Conservation (phyloP, 306 rosid species). For the Hylodesmum podocarpum region DNA sequence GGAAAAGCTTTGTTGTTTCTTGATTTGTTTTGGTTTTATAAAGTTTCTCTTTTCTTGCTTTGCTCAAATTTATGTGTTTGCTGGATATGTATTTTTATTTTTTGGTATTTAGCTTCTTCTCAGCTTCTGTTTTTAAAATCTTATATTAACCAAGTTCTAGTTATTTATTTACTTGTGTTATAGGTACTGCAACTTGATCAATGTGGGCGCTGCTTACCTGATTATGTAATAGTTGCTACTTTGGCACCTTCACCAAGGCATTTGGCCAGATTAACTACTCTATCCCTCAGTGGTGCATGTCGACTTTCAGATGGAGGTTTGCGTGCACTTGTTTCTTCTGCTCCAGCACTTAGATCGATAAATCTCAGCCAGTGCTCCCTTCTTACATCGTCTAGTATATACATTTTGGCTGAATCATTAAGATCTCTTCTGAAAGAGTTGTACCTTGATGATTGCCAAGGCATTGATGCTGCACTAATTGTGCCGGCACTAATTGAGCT, state of each 20-base stretch:
- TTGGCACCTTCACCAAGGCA: slow-evolving; percentile 56
- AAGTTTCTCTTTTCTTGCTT: not conserved
- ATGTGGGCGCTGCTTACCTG: slow-evolving; percentile 88
- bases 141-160: not conserved
- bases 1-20: not conserved
- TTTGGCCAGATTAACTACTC: slow-evolving; percentile 55
- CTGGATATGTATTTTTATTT: not conserved
- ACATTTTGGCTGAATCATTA: slow-evolving; percentile 58
- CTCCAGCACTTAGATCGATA: slow-evolving; percentile 69
- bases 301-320: slow-evolving; percentile 86
- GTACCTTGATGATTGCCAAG: slow-evolving; percentile 76
- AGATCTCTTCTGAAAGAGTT: slow-evolving; percentile 67
- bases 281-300: slow-evolving; percentile 84
- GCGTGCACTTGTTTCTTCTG: slow-evolving; percentile 61
- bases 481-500: slow-evolving; percentile 65
- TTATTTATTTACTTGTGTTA: slow-evolving; percentile 34
- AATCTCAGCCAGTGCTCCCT: slow-evolving; percentile 93
- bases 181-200: slow-evolving; percentile 89
- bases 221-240: slow-evolving; percentile 59
- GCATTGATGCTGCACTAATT: slow-evolving; percentile 50
- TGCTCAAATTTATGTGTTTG: not conserved
- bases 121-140: slow-evolving; percentile 6
- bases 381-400: slow-evolving; percentile 63
- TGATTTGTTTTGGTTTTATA: not conserved
- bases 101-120: not conserved